Conservation (phyloP, 1,139 yeast species). For the Pichia sp. region DNA sequence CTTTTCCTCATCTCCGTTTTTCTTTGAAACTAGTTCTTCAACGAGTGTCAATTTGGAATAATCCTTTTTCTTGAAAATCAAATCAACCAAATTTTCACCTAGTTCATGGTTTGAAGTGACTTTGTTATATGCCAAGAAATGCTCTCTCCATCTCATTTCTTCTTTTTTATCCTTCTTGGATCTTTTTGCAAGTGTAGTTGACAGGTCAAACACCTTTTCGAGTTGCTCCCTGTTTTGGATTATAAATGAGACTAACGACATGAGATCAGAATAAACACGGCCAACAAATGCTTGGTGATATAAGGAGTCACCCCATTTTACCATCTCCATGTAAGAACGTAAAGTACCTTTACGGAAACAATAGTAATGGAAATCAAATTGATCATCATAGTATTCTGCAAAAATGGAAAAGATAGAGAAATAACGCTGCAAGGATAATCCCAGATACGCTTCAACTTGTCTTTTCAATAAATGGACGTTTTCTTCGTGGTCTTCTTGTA, state of each 20-base stretch:
- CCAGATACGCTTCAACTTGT: conserved; percentile 38
- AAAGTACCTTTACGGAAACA: conserved; percentile 90
- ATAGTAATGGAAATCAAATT: conserved; percentile 89
- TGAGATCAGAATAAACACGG: conserved; percentile 62
- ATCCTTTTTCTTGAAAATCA: conserved; percentile 6
- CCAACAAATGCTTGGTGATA: conserved; percentile 63
- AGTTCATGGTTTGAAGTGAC: conserved; percentile 41
- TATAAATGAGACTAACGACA: conserved; percentile 36
- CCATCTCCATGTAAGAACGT: conserved; percentile 66
- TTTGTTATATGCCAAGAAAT: conserved; percentile 32
- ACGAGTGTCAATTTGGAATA: conserved; percentile 4
- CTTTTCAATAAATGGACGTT: conserved; percentile 24
- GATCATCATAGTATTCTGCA: conserved; percentile 70
- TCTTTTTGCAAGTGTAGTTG: conserved; percentile 12
- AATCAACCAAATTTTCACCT: conserved; percentile 26
- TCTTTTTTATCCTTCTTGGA: conserved; percentile 25
- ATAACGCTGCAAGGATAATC: conserved; percentile 76
- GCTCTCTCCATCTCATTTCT: conserved; percentile 30
- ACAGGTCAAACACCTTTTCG: conserved; percentile 18
- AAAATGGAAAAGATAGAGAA: conserved; percentile 59
- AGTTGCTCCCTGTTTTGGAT: conserved; percentile 16
- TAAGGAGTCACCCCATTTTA: conserved; percentile 74
- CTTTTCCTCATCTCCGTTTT: conserved; percentile 2
- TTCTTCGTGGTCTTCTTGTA: conserved; percentile 7
- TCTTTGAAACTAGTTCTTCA: conserved; percentile 6